A percentile compares a stretch with the other conserved stretches of the same genome.
These are phyloP conservation scores for Pyrenophora seminiperda DNA, from an alignment of 2,329 filamentous ascomycete genomes.

Conservation along the genomic window DNA sequence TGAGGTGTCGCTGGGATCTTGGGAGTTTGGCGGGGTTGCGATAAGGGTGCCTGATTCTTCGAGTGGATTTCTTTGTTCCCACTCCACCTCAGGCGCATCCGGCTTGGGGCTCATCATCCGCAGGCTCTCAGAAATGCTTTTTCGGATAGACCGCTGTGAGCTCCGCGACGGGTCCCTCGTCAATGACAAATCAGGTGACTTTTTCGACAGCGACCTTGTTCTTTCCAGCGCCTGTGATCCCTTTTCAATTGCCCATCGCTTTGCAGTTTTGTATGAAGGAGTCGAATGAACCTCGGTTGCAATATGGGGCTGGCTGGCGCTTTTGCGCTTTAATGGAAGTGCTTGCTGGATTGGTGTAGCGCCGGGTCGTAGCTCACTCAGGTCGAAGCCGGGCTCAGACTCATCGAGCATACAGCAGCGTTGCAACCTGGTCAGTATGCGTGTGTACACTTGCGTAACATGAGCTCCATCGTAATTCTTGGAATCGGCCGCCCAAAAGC, in stretches of 20 bases:
- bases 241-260: slow-evolving; percentile 45
- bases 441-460: slow-evolving; percentile 42
- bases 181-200: slow-evolving; percentile 35
- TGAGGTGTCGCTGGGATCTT: slow-evolving; percentile 34
- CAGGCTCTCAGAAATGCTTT: slow-evolving; percentile 41
- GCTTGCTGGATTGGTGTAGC: slow-evolving; percentile 27
- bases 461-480: slow-evolving; percentile 40
- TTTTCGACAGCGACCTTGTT: slow-evolving; percentile 40
- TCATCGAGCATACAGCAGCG: slow-evolving; percentile 49
- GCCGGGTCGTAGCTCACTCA: slow-evolving; percentile 32
- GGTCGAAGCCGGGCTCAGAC: slow-evolving; percentile 40
- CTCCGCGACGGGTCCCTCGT: slow-evolving; percentile 38
- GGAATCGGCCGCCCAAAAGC: slow-evolving; percentile 70
- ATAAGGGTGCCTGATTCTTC: slow-evolving; percentile 38
- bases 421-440: slow-evolving; percentile 54
- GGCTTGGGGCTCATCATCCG: slow-evolving; percentile 39
- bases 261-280: slow-evolving; percentile 44
- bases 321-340: slow-evolving; percentile 42
- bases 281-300: slow-evolving; percentile 34
- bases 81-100: slow-evolving; percentile 38
- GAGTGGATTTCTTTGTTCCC: slow-evolving; percentile 34
- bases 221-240: slow-evolving; percentile 43
- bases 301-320: slow-evolving; percentile 31
- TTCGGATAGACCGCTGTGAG: slow-evolving; percentile 43
- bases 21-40: slow-evolving; percentile 35